phyloP scores from a whole-genome alignment of 805 yeast genomes.

The Metschnikowia dekortorum region DNA sequence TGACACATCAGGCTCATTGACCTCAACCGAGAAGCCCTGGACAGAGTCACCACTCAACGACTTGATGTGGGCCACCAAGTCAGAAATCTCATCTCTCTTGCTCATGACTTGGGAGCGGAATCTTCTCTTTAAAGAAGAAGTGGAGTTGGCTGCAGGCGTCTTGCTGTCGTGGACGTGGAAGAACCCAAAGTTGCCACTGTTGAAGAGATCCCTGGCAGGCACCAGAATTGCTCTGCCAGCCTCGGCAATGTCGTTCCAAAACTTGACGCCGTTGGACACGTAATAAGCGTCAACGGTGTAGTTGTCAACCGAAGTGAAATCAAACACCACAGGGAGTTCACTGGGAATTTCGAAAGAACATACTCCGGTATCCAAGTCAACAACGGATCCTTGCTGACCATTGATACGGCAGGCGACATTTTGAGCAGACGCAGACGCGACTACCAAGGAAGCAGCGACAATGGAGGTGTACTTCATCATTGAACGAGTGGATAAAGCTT shows the following conservation, averaged over 20 bases:
- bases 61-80: constrained; percentile 21
- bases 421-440: constrained; percentile 24
- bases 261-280: constrained; percentile 20
- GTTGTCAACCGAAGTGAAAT: constrained; percentile 25
- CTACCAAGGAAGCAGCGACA: constrained; percentile 18
- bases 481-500: constrained; percentile 11
- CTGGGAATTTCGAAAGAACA: constrained; percentile 37
- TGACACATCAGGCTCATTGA: constrained; percentile 8
- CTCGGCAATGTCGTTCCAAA: constrained; percentile 30
- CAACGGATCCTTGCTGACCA: constrained; percentile 31
- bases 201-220: constrained; percentile 30
- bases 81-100: constrained; percentile 29
- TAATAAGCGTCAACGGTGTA: constrained; percentile 36
- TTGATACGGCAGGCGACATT: constrained; percentile 36
- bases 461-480: constrained; percentile 19
- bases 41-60: constrained; percentile 23
- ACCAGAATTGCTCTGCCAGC: constrained; percentile 28
- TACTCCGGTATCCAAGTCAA: constrained; percentile 37
- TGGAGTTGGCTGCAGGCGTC: constrained; percentile 34
- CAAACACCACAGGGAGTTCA: constrained; percentile 23
- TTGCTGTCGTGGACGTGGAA: constrained; percentile 27
- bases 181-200: constrained; percentile 18
- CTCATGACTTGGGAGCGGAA: constrained; percentile 21
- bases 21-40: constrained; percentile 7
- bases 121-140: constrained; percentile 40